Base-by-base conservation (phyloP, 148 eudicot genomes). In the Mesembryanthemum crystallinum region DNA sequence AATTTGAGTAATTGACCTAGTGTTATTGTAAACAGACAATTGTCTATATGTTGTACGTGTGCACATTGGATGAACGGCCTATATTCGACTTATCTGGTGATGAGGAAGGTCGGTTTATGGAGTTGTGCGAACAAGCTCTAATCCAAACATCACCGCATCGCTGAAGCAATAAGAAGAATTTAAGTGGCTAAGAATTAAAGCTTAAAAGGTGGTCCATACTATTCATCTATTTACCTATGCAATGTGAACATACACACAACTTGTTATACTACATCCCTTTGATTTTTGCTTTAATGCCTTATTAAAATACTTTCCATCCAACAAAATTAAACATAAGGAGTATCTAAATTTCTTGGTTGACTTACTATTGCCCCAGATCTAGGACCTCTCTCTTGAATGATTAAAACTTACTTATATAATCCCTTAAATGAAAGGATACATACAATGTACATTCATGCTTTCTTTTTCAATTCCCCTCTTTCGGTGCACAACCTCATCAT, bases 401-500 rank as follows among this genome's bases (percentile, higher is more conserved):
- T 73, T 6, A 52, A 42, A 54, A 70, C 52, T 30, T 32, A 70
- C 52, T 30, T 32, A 57, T 35, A 57, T 71, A 33, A 55, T 71
- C 37, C 17, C 39, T 47, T 2, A 69, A 74, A 21, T 37, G 67
- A 29, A 70, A 80, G 72, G 15, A 76, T 65, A 54, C n/a, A 80
- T 75, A 64, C 76, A 71, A 51, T 71, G 76, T 75, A 76, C 83
- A 71, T 80, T 42, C 79, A 75, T 75, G 61, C 83, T 80, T 69
- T 80, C 83, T 75, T 61, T 80, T 75, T 80, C 83, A 71, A 28
- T 43, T 61, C 65, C 42, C 35, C 72, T 74, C 82, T 80, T 80
- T 80, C 83, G 83, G 83, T 80, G 82, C 83, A 80, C 76, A 71
- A 71, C 68, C 76, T 74, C 69, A 76, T 80, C 76, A 80, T 76